These are phyloP conservation scores for Castanospermum australe DNA, from an alignment of 306 rosid species.

Conservation along the genomic window DNA sequence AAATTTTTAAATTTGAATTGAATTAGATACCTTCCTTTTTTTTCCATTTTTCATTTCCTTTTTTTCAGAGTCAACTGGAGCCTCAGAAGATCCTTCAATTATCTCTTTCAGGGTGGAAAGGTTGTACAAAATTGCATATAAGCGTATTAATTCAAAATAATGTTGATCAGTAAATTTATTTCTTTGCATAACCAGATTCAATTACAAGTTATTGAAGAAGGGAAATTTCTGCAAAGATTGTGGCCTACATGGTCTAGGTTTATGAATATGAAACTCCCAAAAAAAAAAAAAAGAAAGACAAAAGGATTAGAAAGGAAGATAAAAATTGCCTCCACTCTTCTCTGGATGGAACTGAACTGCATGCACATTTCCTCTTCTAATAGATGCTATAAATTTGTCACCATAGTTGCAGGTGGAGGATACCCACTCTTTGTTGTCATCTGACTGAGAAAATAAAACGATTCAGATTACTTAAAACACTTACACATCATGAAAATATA, in stretches of 20 bases:
- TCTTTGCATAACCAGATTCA: not conserved
- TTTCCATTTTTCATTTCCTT: not conserved
- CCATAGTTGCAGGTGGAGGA: conserved; percentile 93
- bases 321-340: conserved; percentile 91
- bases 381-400: conserved; percentile 81
- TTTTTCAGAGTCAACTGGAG: not conserved
- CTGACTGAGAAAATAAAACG: conserved; percentile 56
- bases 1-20: not conserved
- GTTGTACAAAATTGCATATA: not conserved
- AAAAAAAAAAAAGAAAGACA: not conserved
- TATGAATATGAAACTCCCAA: not conserved
- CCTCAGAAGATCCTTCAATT: not conserved
- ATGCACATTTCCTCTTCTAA: conserved; percentile 88
- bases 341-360: conserved; percentile 99
- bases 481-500: conserved; percentile 1
- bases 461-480: conserved; percentile 10
- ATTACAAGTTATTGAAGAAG: not conserved
- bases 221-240: not conserved
- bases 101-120: not conserved
- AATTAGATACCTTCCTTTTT: not conserved
- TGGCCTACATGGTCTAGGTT: not conserved
- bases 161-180: not conserved
- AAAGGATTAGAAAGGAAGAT: conserved; percentile 11
- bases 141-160: not conserved
- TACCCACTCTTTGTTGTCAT: conserved; percentile 82